phyloP scores from a whole-genome alignment of 768 basidiomycete species.

The Solioccasus polychromus region DNA sequence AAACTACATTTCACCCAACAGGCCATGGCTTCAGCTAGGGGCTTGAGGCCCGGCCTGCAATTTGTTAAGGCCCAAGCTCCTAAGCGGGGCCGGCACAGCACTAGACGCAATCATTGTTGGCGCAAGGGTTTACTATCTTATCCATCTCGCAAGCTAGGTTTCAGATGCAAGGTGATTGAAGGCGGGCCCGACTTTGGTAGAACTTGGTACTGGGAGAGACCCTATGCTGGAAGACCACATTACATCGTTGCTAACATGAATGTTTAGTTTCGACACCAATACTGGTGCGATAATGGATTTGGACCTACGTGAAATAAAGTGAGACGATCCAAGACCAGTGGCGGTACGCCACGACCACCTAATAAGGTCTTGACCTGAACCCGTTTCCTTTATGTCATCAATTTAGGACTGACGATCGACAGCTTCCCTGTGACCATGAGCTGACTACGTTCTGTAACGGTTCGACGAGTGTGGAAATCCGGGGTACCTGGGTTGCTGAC shows the following conservation, averaged over 20 bases:
- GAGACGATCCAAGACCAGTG: background rate
- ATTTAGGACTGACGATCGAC: background rate
- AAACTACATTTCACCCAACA: no score
- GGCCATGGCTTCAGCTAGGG: no score
- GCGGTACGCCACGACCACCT: background rate
- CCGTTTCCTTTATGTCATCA: no score
- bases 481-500: background rate
- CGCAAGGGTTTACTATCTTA: no score
- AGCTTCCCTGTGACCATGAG: slow-evolving; percentile 1
- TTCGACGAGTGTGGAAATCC: background rate
- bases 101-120: no score
- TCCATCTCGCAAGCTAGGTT: no score
- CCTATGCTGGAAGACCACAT: background rate
- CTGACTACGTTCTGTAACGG: slow-evolving; percentile 1
- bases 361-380: background rate
- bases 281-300: background rate
- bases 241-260: background rate
- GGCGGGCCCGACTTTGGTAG: no score
- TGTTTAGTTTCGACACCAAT: background rate
- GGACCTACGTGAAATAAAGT: background rate
- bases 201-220: no score
- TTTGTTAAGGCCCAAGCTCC: no score
- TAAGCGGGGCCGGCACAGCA: no score
- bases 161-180: no score
- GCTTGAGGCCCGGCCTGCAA: no score